Base-by-base conservation (phyloP, 306 rosid species). In the Quercus parvula region DNA sequence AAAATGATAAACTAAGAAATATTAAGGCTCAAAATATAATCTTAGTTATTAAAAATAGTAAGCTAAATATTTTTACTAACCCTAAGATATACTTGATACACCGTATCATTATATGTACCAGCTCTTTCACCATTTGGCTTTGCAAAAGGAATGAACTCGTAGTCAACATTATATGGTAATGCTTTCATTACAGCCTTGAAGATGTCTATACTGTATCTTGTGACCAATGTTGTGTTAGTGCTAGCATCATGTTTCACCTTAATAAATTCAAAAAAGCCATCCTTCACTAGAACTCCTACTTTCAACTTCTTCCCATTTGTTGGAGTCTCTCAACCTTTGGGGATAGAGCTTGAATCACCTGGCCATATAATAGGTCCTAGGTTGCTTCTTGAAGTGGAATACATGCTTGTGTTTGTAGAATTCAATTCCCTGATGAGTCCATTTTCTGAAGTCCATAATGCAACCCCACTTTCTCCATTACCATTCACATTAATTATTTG, bases 251-350 rank as follows among this genome's bases (percentile, higher is more conserved):
- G 4, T 2, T 19, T 31, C 30, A 75, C 75, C 5, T 56, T 59
- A 5, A 86, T 76, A 63, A 82, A 79, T 44, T 88, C 88, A 31
- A 0, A 6, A 56, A 59, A 82, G 1, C 72, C 86, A 14, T 20
- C 0, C 19, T 75, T 83, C 14, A 75, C 56, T 3, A 89, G 89
- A 79, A 87, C 84, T 62, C 84, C 91, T 4, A 89, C 67, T 54
- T 41, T 79, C 64, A 87, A 31, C 55, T 35, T 70, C 70, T 75
- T 85, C 30, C 31, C 56, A 2, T 75, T 73, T 12, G 75, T 31
- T 9, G 83, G 85, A 51, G 75, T 49, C 61, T 77, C 85, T 90
- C 89, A 83, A 11, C 89, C 92, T 13, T 62, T 85, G 0, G 90
- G 89, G 14, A 9, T 41, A 14, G 76, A 25, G 17, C 9, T 35